Evolutionary conservation across 2,329 filamentous ascomycete genomes (phyloP), one percentile per base, ranked within the genome.

Genomic region (Leptographium radiaticola): DNA sequence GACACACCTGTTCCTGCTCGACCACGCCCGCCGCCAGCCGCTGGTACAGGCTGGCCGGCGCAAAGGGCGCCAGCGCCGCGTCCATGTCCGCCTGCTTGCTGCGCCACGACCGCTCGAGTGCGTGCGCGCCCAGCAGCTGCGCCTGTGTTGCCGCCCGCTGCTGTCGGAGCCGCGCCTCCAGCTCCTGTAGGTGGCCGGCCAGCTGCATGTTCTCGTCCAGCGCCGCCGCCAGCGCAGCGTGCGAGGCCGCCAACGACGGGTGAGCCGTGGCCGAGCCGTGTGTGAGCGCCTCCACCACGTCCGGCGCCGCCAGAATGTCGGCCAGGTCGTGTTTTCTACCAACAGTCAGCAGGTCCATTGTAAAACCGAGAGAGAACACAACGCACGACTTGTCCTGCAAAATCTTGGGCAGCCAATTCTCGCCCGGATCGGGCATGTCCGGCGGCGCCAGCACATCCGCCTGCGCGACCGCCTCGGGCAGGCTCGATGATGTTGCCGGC

Each of bases 41-140:
- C 68, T 90, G 86, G 65, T 97, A 96, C 62, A 97, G 73, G 45
- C 87, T 85, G 45, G 88, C 86, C 0, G 91, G 89, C 31, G 87
- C 87, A 70, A 95, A 97, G 1, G 87, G 87, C 39, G 82, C 80
- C 56, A 97, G 72, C 8, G 87, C 89, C 51, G 81, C 76, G 66
- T 97, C 93, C 79, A 95, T 93, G 62, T 93, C 89, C 1, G 80
- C 76, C 67, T 97, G 88, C 67, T 93, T 94, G 60, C 86, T 80
- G 53, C 84, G 81, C 87, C 93, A 97, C 63, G 91, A 85, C n/a
- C 90, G 81, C 70, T 97, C 93, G 16, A 96, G 79, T 1, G 87
- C 87, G 62, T 91, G 87, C 25, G 93, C 81, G 12, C 87, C 79
- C 1, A 97, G 76, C 0, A 97, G 79, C 56, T 90, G 84, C 4